Conservation (phyloP, 768 basidiomycete species). For the Hortiboletus campestris region DNA sequence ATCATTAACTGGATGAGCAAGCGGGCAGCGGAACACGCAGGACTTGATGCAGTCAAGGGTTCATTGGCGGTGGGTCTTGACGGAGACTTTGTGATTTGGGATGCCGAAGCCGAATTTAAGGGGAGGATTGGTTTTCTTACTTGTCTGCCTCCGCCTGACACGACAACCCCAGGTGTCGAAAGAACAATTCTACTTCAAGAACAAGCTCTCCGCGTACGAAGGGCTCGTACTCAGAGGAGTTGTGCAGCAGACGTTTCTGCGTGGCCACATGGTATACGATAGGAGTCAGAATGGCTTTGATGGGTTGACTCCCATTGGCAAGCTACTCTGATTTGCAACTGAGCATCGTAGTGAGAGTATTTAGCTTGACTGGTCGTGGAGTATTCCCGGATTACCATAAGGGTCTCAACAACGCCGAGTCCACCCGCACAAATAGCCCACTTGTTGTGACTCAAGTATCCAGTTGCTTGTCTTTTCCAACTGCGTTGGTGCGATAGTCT, state of each 20-base stretch:
- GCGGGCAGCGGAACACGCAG: conserved; percentile 77
- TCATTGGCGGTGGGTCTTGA: conserved; percentile 70
- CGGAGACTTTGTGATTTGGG: conserved; percentile 86
- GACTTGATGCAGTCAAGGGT: conserved; percentile 70
- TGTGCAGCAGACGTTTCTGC: conserved; percentile 78
- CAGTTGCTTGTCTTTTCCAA: neutral
- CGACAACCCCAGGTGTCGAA: conserved; percentile 57
- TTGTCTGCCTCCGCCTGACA: conserved; percentile 5
- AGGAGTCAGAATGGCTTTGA: conserved; percentile 34
- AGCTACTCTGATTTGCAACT: conserved; percentile 21
- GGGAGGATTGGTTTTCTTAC: conserved; percentile 23
- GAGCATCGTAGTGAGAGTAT: neutral
- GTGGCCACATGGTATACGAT: conserved; percentile 70
- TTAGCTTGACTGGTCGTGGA: too few relatives aligned
- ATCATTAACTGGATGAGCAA: conserved; percentile 75
- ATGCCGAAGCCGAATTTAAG: conserved; percentile 52
- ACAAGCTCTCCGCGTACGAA: conserved; percentile 89
- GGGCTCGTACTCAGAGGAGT: conserved; percentile 67
- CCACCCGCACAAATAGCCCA: neutral
- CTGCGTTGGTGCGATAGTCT: neutral
- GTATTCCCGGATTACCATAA: too few relatives aligned
- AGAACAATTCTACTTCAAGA: conserved; percentile 81
- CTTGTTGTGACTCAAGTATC: neutral
- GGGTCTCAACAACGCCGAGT: too few relatives aligned
- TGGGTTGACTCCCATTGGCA: conserved; percentile 35